Evolutionary conservation across 306 rosid genomes (phyloP), one percentile per base, ranked within the genome.

Genomic region (Rubus parviflorus): DNA sequence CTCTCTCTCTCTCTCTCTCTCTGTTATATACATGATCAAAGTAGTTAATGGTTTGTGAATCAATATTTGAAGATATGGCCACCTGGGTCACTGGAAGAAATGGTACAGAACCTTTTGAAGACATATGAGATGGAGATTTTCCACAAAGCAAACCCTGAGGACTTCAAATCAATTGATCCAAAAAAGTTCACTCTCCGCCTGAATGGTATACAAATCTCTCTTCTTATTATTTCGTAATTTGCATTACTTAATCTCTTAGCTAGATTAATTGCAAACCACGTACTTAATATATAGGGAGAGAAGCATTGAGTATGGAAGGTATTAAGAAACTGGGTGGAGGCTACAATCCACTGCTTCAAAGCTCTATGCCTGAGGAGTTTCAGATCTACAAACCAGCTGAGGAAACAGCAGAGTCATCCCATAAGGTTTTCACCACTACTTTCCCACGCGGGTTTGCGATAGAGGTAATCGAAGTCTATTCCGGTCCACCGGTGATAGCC

Each of bases 391-490:
- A 90, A 15, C 86, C 92, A 0, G 83, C 88, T 8, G 54, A 16
- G 46, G 96, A 90, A 81, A 88, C 88, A 2, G 75, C 64, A n/a
- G 91, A 84, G 17, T 84, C 94, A 22, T 67, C 91, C 30, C 88
- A 85, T 41, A 68, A 35, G 60, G 73, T 75, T 17, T 88, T 90
- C 23, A 88, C 89, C 0, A 88, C 92, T 6, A 70, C 92, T 0
- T 90, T 90, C 70, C 90, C 96, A 0, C 82, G 96, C 1, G 96
- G 96, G 1, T 90, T 90, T 78, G 92, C 92, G 38, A 38, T 90
- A 38, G 92, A 86, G 82, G 56, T 90, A 62, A 38, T 90, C 1
- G 86, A 79, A 2, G 92, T 83, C 1, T 90, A 81, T 65, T 75
- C 87, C 38, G 96, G 92, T 12, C 88, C 96, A 0, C 92, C 92